Conservation (phyloP, 2,329 filamentous ascomycete genomes). For the Fusarium sp. region DNA sequence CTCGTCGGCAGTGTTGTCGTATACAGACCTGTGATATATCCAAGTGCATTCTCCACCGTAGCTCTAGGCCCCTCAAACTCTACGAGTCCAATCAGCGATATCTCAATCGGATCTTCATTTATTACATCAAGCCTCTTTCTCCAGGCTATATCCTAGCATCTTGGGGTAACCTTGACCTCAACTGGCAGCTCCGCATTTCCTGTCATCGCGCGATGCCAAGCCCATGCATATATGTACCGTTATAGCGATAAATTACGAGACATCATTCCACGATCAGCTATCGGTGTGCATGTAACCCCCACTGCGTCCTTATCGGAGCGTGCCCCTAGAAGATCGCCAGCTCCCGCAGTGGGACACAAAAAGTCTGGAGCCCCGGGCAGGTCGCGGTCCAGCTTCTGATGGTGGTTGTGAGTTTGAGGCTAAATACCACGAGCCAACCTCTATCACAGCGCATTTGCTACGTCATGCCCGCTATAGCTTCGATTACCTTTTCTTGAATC, state of each 20-base stretch:
- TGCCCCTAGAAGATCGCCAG: slow-evolving; percentile 23
- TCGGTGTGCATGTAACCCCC: slow-evolving; percentile 42
- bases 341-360: slow-evolving; percentile 35
- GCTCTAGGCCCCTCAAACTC: neutral
- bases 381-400: slow-evolving; percentile 4
- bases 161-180: slow-evolving; percentile 16
- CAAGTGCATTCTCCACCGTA: neutral
- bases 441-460: slow-evolving; percentile 28
- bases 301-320: slow-evolving; percentile 18
- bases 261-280: slow-evolving; percentile 25
- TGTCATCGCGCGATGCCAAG: slow-evolving; percentile 21
- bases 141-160: slow-evolving; percentile 15
- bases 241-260: slow-evolving; percentile 3
- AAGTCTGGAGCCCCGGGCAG: slow-evolving; percentile 33
- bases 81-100: neutral
- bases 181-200: slow-evolving; percentile 12
- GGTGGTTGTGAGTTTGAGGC: neutral
- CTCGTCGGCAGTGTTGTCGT: neutral
- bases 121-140: slow-evolving; percentile 11
- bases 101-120: slow-evolving; percentile 5
- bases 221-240: slow-evolving; percentile 1
- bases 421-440: slow-evolving; percentile 22
- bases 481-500: neutral
- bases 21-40: neutral
- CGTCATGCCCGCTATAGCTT: slow-evolving; percentile 30